These are phyloP conservation scores for Pythium volutum DNA, from an alignment of 352 stramenopile species.

Conservation along the genomic window DNA sequence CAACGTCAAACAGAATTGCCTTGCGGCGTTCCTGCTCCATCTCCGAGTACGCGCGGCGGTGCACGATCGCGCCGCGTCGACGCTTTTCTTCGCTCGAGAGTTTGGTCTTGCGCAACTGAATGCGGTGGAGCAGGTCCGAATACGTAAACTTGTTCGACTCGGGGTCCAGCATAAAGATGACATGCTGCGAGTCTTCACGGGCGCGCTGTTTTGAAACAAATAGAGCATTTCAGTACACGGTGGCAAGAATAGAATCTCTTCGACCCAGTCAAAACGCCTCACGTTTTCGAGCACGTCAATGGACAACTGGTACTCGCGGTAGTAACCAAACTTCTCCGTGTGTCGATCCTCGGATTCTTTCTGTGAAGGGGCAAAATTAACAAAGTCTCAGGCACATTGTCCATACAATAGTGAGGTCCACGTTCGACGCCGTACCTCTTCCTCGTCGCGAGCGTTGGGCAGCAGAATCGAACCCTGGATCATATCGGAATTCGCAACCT, in stretches of 20 bases:
- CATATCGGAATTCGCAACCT: constrained; percentile 49
- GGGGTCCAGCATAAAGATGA: constrained; percentile 76
- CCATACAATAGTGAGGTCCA: neutral
- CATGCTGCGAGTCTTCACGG: constrained; percentile 62
- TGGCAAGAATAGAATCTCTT: neutral
- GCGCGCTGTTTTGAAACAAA: constrained; percentile 4
- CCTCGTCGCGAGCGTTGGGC: constrained; percentile 48
- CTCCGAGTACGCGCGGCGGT: constrained; percentile 73
- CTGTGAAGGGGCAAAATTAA: constrained; percentile 3
- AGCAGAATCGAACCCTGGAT: constrained; percentile 78
- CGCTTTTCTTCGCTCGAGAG: constrained; percentile 75
- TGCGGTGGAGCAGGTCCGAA: constrained; percentile 66
- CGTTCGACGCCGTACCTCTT: constrained; percentile 35
- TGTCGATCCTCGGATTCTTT: constrained; percentile 46
- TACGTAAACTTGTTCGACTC: constrained; percentile 79
- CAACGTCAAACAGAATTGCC: constrained; percentile 57
- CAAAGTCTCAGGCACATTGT: neutral
- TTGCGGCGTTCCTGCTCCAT: constrained; percentile 55
- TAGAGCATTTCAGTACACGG: neutral
- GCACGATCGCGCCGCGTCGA: constrained; percentile 69
- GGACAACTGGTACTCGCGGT: constrained; percentile 77
- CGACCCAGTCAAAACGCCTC: too few relatives aligned
- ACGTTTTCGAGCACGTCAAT: constrained; percentile 68
- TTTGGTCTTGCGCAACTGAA: constrained; percentile 84
- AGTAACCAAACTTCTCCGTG: constrained; percentile 79